Evolutionary conservation across 495 filamentous ascomycete genomes (phyloP), one percentile per base, ranked within the genome.

Genomic region (Astrocystis sublimbata): DNA sequence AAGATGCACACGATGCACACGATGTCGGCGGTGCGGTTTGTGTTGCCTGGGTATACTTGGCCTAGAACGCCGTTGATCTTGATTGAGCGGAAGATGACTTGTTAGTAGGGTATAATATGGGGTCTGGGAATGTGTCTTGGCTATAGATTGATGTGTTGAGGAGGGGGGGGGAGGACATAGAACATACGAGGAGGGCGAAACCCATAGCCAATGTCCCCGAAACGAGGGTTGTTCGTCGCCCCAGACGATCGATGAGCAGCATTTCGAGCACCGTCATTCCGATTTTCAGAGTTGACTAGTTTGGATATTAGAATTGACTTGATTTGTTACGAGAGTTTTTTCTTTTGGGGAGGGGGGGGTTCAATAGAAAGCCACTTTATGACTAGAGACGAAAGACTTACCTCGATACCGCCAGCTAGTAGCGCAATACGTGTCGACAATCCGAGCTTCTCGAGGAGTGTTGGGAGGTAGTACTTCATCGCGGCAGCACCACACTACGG

Each of bases 1-100:
- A 85, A 86, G 24, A 85, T 78, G 60, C 84, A 85, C 15, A 82
- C 75, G 45, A 85, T 75, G 64, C 83, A 83, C 15, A 69, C 71
- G 40, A 79, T 79, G 67, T 86, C 81, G 7, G 83, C 73, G 3
- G 65, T 70, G 7, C 68, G 68, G 65, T 82, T 85, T 9, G 71
- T 67, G 65, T 84, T 85, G 10, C 76, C 67, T 1, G 83, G 82
- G 53, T 83, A 86, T 0, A 73, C 70, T 9, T 79, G 71, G 2
- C 82, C 82, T 2, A 85, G 65, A 1, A 72, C 76, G 26, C 79
- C 83, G 60, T 85, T 86, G 51, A 86, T 73, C 83, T 53, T 1
- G 24, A 35, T 4, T 6, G 17, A 26, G 41, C 1, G 21, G 9
- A 1, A 26, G 17, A 53, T 43, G 10, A 9, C 24, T 12, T 24